These are phyloP conservation scores for Trichoderma cornu-damae DNA, from an alignment of 2,329 filamentous ascomycete genomes.

Conservation along the genomic window DNA sequence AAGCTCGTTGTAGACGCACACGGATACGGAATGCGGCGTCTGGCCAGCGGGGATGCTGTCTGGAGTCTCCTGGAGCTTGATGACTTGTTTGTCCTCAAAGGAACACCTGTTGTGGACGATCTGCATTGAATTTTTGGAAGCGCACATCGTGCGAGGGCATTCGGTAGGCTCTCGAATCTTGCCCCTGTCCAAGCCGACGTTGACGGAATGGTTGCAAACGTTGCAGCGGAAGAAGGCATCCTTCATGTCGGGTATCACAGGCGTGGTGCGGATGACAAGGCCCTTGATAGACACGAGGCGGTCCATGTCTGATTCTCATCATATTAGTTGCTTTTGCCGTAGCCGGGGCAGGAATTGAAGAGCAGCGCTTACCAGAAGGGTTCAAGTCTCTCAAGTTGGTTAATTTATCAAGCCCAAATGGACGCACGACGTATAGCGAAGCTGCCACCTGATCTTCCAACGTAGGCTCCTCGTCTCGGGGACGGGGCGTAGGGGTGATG, in stretches of 20 bases:
- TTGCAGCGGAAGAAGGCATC: slow-evolving; percentile 97
- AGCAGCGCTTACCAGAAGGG: slow-evolving; percentile 57
- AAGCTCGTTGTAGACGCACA: slow-evolving; percentile 93
- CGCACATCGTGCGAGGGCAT: slow-evolving; percentile 78
- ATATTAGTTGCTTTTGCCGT: not conserved
- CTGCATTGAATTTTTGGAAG: slow-evolving; percentile 91
- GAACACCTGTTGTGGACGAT: slow-evolving; percentile 93
- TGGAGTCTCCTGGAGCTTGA: slow-evolving; percentile 96
- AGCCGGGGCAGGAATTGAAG: too few species aligned
- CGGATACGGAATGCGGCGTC: slow-evolving; percentile 92
- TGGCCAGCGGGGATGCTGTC: slow-evolving; percentile 93
- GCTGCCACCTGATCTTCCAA: slow-evolving; percentile 77
- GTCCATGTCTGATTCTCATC: slow-evolving; percentile 66
- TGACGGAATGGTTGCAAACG: slow-evolving; percentile 84
- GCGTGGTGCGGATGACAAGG: slow-evolving; percentile 89
- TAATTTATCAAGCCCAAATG: slow-evolving; percentile 79
- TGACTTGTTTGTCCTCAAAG: slow-evolving; percentile 97
- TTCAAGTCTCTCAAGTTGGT: slow-evolving; percentile 94
- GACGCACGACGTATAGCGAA: slow-evolving; percentile 77
- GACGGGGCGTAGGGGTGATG: slow-evolving; percentile 31
- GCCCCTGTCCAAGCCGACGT: slow-evolving; percentile 87
- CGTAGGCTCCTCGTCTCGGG: slow-evolving; percentile 47
- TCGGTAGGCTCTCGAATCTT: slow-evolving; percentile 92
- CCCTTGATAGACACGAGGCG: slow-evolving; percentile 93
- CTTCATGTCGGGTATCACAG: slow-evolving; percentile 98